Percentiles rank a stretch among this genome's conserved stretches.
phyloP scores from a whole-genome alignment of 2,329 filamentous ascomycete genomes.

The Trichoderma semiorbis region DNA sequence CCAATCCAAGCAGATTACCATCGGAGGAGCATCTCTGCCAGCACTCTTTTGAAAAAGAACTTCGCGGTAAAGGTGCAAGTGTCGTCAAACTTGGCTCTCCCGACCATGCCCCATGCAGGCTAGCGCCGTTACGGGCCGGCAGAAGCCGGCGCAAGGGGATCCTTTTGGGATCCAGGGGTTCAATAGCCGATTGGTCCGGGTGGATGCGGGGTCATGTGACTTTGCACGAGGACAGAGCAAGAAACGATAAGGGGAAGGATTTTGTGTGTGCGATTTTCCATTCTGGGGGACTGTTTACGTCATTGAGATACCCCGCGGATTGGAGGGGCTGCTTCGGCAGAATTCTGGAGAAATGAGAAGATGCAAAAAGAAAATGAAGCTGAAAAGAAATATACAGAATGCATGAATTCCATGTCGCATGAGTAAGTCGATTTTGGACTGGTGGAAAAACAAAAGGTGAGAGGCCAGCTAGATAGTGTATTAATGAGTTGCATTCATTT shows the following conservation, averaged over 20 bases:
- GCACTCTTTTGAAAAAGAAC: background rate
- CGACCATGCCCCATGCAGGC: background rate
- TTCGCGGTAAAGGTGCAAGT: background rate
- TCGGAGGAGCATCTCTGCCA: background rate
- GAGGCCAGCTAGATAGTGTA: background rate
- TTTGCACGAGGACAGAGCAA: background rate
- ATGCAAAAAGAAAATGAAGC: background rate
- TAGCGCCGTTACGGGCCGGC: constrained; percentile 16
- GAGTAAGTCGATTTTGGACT: background rate
- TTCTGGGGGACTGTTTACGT: background rate
- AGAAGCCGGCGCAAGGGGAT: constrained; percentile 15
- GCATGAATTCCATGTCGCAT: background rate
- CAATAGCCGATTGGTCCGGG: constrained; percentile 18
- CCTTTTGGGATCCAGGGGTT: background rate
- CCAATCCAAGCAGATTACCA: background rate
- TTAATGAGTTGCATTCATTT: background rate
- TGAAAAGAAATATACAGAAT: background rate
- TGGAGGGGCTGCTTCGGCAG: constrained; percentile 12
- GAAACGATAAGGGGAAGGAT: background rate
- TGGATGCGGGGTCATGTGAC: constrained; percentile 5
- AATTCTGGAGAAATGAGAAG: background rate
- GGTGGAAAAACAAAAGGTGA: background rate
- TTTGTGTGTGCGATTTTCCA: background rate
- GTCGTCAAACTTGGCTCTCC: constrained; percentile 17
- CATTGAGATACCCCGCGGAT: constrained; percentile 13